Base-by-base conservation (phyloP, 2,329 filamentous ascomycete species). In the Alternaria panax region DNA sequence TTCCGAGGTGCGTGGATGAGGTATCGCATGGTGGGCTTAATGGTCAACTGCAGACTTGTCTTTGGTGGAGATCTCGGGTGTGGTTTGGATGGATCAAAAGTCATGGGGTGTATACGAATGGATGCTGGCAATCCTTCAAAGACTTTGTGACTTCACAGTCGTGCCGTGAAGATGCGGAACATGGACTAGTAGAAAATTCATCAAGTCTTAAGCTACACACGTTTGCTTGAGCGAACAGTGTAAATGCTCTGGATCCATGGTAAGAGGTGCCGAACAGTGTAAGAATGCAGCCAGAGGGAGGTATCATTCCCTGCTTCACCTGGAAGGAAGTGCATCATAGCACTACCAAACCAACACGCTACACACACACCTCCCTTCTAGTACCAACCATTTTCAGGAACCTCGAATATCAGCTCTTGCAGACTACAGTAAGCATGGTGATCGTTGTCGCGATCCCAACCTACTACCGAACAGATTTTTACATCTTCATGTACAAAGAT, bases 381-480 rank as follows among this genome's bases (percentile, higher is more conserved):
- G 8, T 27, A 11, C 12, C 4, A 40, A 9, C n/a, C 8, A 8
- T 36, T 3, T 9, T 4, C 45, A 36, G 8, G 3, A 1, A 7
- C 2, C 28, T 9, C 41, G 32, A 5, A 7, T 7, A 0, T 27
- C 4, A n/a, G 5, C 9, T 5, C 16, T 12, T n/a, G 4, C 5
- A 24, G 28, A 28, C 16, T 36, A 28, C 16, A 18, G 24, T 14
- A 16, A 20, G 8, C 22, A 28, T 30, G 28, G 40, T 36, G 11
- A 34, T 46, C 41, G 45, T 59, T 2, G 5, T 58, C 30, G 34
- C 25, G 1, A 40, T 54, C 24, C 54, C 50, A 8, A 14, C 40
- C 32, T 64, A 58, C 28, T 62, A 56, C 47, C 46, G 36, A 27
- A 7, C 36, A 9, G 11, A 5, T 7, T 54, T 22, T 18, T 55